phyloP scores from a whole-genome alignment of 805 yeast genomes.

The Ogataea methylovora region DNA sequence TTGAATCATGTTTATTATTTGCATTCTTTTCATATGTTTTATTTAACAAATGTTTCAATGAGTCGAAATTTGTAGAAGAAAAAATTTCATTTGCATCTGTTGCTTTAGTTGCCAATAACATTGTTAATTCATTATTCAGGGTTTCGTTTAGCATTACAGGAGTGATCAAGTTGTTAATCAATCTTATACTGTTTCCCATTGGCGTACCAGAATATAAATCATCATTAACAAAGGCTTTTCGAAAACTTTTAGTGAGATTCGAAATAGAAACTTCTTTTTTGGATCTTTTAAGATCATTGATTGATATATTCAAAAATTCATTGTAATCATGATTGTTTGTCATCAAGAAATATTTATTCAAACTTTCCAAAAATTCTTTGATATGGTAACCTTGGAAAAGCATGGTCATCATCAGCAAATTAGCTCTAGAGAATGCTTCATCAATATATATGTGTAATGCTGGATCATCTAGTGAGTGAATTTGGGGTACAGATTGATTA shows the following conservation, averaged over 20 bases:
- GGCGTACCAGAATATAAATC: background rate
- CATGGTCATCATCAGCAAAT: slow-evolving; percentile 47
- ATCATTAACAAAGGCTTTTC: background rate
- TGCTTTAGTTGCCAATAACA: slow-evolving; percentile 45
- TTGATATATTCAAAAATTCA: slow-evolving; percentile 42
- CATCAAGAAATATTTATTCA: slow-evolving; percentile 54
- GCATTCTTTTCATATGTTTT: slow-evolving; percentile 11
- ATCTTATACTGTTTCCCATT: background rate
- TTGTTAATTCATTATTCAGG: slow-evolving; percentile 28
- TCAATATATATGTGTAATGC: slow-evolving; percentile 45
- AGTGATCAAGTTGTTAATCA: slow-evolving; percentile 10
- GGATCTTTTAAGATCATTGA: slow-evolving; percentile 42
- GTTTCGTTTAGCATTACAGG: slow-evolving; percentile 12
- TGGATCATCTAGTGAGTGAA: slow-evolving; percentile 23
- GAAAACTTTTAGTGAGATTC: slow-evolving; percentile 25
- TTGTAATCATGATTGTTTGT: slow-evolving; percentile 44
- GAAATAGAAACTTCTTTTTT: slow-evolving; percentile 18
- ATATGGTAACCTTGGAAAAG: slow-evolving; percentile 57
- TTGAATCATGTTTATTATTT: slow-evolving; percentile 9
- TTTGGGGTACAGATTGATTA: slow-evolving; percentile 1
- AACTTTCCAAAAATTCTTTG: slow-evolving; percentile 32
- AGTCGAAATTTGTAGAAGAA: slow-evolving; percentile 34
- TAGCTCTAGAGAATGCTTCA: slow-evolving; percentile 61
- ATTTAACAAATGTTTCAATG: slow-evolving; percentile 36
- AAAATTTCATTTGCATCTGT: slow-evolving; percentile 47